phyloP scores from a whole-genome alignment of 2,329 filamentous ascomycete species.

The Aureobasidium leucospermi region DNA sequence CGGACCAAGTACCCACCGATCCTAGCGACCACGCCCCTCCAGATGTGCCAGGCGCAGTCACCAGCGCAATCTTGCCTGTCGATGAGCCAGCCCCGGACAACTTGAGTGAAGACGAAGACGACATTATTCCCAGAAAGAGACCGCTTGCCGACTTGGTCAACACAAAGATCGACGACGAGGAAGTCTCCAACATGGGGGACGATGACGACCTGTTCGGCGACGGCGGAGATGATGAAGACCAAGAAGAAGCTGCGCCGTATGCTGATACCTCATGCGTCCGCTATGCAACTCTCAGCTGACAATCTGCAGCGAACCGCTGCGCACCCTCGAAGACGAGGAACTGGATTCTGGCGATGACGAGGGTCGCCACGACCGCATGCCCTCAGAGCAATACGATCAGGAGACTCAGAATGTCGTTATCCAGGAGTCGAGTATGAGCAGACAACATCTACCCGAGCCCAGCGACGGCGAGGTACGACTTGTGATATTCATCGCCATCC shows the following conservation, averaged over 20 bases:
- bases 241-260: slow-evolving; percentile 21
- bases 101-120: slow-evolving; percentile 19
- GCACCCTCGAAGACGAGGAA: slow-evolving; percentile 55
- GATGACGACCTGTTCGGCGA: slow-evolving; percentile 43
- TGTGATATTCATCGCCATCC: not conserved
- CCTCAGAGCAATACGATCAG: slow-evolving; percentile 39
- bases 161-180: slow-evolving; percentile 18
- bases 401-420: slow-evolving; percentile 45
- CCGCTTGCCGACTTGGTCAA: slow-evolving; percentile 16
- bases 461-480: slow-evolving; percentile 58
- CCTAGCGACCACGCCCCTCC: not conserved
- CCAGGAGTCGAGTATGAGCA: slow-evolving; percentile 57
- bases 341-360: slow-evolving; percentile 57
- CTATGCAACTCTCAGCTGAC: not conserved
- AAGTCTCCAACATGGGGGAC: slow-evolving; percentile 27
- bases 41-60: slow-evolving; percentile 20
- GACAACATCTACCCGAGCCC: slow-evolving; percentile 64
- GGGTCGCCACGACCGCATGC: slow-evolving; percentile 55
- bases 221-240: slow-evolving; percentile 29
- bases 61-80: slow-evolving; percentile 25
- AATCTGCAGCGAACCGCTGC: slow-evolving; percentile 22
- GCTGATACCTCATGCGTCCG: not conserved
- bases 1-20: not conserved
- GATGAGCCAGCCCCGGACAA: slow-evolving; percentile 18
- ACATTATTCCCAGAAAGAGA: slow-evolving; percentile 19